Conservation (phyloP, 2,329 filamentous ascomycete species). For the Coniochaeta sp. region DNA sequence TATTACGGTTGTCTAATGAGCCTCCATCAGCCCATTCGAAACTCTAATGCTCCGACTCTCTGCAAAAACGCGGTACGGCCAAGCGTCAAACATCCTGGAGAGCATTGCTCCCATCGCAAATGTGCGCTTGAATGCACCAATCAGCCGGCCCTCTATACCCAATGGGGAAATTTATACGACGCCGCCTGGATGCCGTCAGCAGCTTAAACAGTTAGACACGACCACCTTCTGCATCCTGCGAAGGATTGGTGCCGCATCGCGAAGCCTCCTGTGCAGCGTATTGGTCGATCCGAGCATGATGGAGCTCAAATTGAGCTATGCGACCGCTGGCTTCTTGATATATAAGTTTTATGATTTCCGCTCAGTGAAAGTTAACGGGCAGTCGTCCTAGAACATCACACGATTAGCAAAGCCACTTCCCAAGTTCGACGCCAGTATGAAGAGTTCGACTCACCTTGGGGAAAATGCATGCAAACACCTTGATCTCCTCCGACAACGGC, state of each 20-base stretch:
- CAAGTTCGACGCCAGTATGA: not conserved
- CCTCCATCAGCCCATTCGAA: not conserved
- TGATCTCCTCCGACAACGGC: conserved; percentile 81
- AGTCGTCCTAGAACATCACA: conserved; percentile 60
- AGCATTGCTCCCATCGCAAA: not conserved
- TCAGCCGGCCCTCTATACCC: not conserved
- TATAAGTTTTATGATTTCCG: conserved; percentile 34
- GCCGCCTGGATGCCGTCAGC: not conserved
- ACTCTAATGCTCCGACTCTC: not conserved
- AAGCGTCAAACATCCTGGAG: not conserved
- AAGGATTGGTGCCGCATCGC: not conserved
- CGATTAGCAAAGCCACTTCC: conserved; percentile 2
- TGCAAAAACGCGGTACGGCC: not conserved
- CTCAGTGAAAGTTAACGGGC: conserved; percentile 64
- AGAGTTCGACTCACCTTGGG: conserved; percentile 60
- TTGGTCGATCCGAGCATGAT: not conserved
- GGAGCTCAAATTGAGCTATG: not conserved
- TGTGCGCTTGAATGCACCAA: not conserved
- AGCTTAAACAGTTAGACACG: not conserved
- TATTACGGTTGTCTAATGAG: not conserved
- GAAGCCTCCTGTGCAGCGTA: not conserved
- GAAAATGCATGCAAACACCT: conserved; percentile 98
- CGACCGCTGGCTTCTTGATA: conserved; percentile 3
- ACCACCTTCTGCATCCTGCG: not conserved
- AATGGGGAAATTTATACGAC: not conserved